These are phyloP conservation scores for Eutypella sp. DNA, from an alignment of 2,329 filamentous ascomycete species.

Conservation along the genomic window DNA sequence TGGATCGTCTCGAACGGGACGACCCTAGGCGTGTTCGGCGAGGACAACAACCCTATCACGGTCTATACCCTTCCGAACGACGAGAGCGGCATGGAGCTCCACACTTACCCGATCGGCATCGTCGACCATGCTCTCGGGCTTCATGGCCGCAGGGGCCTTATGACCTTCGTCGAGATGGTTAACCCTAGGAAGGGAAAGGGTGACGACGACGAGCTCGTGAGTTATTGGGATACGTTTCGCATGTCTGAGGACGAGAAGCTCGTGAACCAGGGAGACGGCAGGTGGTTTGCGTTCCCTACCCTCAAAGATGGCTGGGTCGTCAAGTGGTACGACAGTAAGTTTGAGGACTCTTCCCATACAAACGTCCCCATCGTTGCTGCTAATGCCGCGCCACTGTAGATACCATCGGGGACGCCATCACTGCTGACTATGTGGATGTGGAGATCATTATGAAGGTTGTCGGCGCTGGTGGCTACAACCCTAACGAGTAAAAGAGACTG, in stretches of 20 bases:
- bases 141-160: conserved; percentile 27
- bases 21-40: conserved; percentile 27
- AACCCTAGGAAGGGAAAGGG: conserved; percentile 23
- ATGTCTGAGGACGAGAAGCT: conserved; percentile 20
- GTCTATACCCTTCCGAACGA: conserved; percentile 27
- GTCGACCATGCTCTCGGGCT: conserved; percentile 33
- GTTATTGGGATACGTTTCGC: conserved; percentile 32
- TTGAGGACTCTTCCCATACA: not conserved
- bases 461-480: conserved; percentile 18
- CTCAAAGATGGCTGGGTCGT: conserved; percentile 23
- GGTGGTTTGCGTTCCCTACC: conserved; percentile 32
- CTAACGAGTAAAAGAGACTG: too few species aligned
- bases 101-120: conserved; percentile 31
- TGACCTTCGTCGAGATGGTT: conserved; percentile 28
- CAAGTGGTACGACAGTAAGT: conserved; percentile 34
- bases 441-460: conserved; percentile 27
- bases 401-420: conserved; percentile 21
- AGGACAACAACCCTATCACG: conserved; percentile 13
- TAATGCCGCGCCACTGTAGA: conserved; percentile 13
- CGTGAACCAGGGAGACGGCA: conserved; percentile 17
- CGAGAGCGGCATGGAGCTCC: conserved; percentile 28
- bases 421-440: conserved; percentile 28
- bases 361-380: not conserved
- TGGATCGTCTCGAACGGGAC: conserved; percentile 26
- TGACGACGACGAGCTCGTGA: conserved; percentile 17